Evolutionary conservation across 345 rosid species (phyloP).

Genomic region (Iberis pinnata): DNA sequence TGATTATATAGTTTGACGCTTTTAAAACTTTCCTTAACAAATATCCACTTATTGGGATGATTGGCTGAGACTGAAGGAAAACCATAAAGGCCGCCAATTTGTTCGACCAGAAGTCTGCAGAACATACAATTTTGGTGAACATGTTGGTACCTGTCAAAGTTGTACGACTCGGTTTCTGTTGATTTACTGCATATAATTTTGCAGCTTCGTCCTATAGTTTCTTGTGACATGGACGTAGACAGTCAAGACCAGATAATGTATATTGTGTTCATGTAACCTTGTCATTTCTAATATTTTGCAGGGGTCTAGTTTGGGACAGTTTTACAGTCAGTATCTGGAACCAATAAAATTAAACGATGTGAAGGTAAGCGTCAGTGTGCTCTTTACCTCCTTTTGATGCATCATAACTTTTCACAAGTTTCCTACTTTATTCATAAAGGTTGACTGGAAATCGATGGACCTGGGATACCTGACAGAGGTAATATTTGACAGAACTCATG

Average conservation of each 20-base stretch:
- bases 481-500: slow-evolving; percentile 16
- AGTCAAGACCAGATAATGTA: slow-evolving; percentile 4
- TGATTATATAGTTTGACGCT: slow-evolving; percentile 10
- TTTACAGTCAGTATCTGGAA: slow-evolving; percentile 73
- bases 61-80: slow-evolving; percentile 90
- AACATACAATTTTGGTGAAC: slow-evolving; percentile 97
- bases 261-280: slow-evolving; percentile 1
- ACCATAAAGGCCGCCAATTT: slow-evolving; percentile 90
- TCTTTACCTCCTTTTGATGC: slow-evolving; percentile 11
- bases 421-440: slow-evolving; percentile 39
- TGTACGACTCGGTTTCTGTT: slow-evolving; percentile 6
- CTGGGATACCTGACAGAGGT: slow-evolving; percentile 89
- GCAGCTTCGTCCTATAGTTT: slow-evolving; percentile 15
- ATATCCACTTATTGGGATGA: slow-evolving; percentile 95
- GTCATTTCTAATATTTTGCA: slow-evolving; percentile 27
- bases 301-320: slow-evolving; percentile 98
- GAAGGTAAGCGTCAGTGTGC: slow-evolving; percentile 39
- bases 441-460: slow-evolving; percentile 84
- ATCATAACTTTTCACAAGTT: slow-evolving; percentile 8
- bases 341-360: slow-evolving; percentile 92
- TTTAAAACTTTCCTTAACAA: slow-evolving; percentile 50
- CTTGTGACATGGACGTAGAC: slow-evolving; percentile 5
- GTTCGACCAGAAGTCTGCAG: slow-evolving; percentile 95
- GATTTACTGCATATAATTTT: background rate
- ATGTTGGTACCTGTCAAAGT: slow-evolving; percentile 46